Evolutionary conservation across 1,284 basidiomycete genomes (phyloP).

Genomic region (Gymnopus androsaceus): DNA sequence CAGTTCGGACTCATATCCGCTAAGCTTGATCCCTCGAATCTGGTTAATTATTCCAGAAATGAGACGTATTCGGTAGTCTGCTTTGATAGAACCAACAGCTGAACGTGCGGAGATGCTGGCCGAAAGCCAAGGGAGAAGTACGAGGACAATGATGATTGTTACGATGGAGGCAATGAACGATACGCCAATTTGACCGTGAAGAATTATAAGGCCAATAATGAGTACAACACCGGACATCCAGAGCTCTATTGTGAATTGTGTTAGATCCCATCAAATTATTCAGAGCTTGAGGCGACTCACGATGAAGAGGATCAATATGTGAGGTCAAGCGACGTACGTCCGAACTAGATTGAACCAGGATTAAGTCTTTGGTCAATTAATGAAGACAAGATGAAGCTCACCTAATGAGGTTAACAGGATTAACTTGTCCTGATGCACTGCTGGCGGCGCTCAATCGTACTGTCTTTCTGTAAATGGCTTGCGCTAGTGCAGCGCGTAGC

Average conservation of each 20-base stretch:
- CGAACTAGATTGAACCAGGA: background rate
- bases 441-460: background rate
- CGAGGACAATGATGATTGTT: background rate
- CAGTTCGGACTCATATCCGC: slow-evolving; percentile 2
- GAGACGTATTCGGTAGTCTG: background rate
- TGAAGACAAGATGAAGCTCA: background rate
- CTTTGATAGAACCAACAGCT: background rate
- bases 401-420: slow-evolving; percentile 7
- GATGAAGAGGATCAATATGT: slow-evolving; percentile 4
- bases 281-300: background rate
- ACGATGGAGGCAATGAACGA: slow-evolving; percentile 1
- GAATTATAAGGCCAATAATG: background rate
- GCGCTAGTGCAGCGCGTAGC: background rate
- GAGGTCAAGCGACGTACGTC: background rate
- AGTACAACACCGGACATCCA: background rate
- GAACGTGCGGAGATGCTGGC: background rate
- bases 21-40: slow-evolving; percentile 1
- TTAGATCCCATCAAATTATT: no score
- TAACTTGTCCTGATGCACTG: background rate
- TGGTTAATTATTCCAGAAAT: background rate
- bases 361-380: background rate
- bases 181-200: background rate
- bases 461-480: slow-evolving; percentile 3
- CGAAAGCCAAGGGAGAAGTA: background rate
- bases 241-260: no score